These are phyloP conservation scores for Talaromyces sp. DNA, from an alignment of 2,329 filamentous ascomycete species.

Conservation along the genomic window DNA sequence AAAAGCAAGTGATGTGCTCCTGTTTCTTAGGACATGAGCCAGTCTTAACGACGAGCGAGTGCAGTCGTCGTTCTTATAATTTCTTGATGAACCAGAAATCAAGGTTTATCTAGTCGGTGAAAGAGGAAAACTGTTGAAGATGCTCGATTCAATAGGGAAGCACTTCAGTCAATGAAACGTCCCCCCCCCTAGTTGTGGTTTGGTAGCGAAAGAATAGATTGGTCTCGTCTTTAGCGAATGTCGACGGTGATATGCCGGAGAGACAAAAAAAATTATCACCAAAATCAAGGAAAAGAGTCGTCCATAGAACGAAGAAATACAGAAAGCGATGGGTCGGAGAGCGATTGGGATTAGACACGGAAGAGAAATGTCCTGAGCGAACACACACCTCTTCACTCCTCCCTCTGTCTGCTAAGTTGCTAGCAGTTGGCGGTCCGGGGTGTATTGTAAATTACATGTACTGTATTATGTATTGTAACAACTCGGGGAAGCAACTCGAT, in stretches of 20 bases:
- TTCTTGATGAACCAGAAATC: not conserved
- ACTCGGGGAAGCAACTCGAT: not conserved
- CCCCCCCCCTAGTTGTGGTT: slow-evolving; percentile 3
- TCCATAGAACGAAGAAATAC: not conserved
- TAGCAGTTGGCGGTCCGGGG: not conserved
- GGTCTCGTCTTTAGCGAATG: slow-evolving; percentile 15
- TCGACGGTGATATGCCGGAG: slow-evolving; percentile 7
- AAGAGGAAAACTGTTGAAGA: not conserved
- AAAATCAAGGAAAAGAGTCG: not conserved
- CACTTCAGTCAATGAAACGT: not conserved
- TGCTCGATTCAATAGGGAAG: not conserved
- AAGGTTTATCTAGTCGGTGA: not conserved
- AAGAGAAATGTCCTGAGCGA: slow-evolving; percentile 1
- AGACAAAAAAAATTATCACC: slow-evolving; percentile 2
- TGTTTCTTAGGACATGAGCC: slow-evolving; percentile 13
- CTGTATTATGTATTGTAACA: not conserved
- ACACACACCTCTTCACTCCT: slow-evolving; percentile 7
- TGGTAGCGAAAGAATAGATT: slow-evolving; percentile 13
- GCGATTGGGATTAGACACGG: slow-evolving; percentile 10
- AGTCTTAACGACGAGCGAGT: slow-evolving; percentile 10
- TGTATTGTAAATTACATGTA: slow-evolving; percentile 1
- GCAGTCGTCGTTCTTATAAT: slow-evolving; percentile 10
- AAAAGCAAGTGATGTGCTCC: not conserved
- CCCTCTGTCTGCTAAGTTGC: slow-evolving; percentile 3
- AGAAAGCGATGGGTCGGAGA: slow-evolving; percentile 3